Base-by-base conservation (phyloP, 257 asterid genomes). In the Capsicum rhomboideum region DNA sequence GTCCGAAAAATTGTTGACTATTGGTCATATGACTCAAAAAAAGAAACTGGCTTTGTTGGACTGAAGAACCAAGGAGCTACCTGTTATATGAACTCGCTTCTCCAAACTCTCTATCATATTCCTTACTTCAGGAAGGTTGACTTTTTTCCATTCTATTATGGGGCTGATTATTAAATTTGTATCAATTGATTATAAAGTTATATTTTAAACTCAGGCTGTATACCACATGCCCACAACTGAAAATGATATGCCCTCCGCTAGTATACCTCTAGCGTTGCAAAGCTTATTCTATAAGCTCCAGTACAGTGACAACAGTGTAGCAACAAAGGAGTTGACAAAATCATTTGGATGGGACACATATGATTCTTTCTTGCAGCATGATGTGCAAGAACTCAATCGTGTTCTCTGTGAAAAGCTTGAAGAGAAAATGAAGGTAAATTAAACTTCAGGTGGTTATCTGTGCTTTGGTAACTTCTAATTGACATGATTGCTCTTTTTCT, bases 171-270 rank as follows among this genome's bases (percentile, higher is more conserved):
- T 88, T 82, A 31, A 74, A 63, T 63, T 72, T 26, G 69, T 83
- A 83, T 68, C 40, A 16, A 66, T 84, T 86, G 68, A 4, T 87
- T 50, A 37, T 44, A 26, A 72, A 80, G 84, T 68, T 75, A 84
- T 40, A 52, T 80, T 53, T 79, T 79, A 87, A 83, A 28, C 86
- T 85, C 95, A 94, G 98, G 99, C 99, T 86, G 99, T 96, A 29
- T 96, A 96, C 88, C 98, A 94, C 83, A 96, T 96, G 99, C 99
- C 99, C 50, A 96, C 99, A 59, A 96, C 99, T 81, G 99, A 94
- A 93, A 94, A 92, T 89, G 99, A 94, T 88, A 92, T 90, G 90
- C 99, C 99, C 55, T 91, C 98, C 12, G 98, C 98, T 78, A 96
- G 98, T 88, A 96, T 96, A 83, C 98, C 99, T 83, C 93, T 96